Conservation (phyloP, 345 rosid genomes). For the Brassica incana region DNA sequence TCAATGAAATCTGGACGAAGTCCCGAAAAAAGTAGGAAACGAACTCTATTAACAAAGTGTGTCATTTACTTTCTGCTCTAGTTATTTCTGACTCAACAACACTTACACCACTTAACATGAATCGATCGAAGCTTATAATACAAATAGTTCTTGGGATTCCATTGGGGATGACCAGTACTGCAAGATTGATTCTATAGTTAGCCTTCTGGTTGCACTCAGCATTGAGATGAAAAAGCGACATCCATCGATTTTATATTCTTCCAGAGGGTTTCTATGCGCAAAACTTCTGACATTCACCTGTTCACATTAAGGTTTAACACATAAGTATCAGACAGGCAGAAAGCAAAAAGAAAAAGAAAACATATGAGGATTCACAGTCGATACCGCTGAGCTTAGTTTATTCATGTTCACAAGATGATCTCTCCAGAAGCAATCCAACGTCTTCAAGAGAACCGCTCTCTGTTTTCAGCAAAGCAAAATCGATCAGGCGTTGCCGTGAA, state of each 20-base stretch:
- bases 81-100: no score
- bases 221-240: slow-evolving; percentile 93
- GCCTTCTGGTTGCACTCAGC: slow-evolving; percentile 88
- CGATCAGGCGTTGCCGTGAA: not conserved
- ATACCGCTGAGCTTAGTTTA: slow-evolving; percentile 90
- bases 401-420: slow-evolving; percentile 96
- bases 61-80: no score
- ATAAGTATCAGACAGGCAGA: slow-evolving; percentile 26
- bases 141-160: slow-evolving; percentile 67
- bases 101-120: no score
- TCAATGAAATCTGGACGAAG: no score
- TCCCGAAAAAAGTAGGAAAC: no score
- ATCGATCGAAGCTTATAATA: slow-evolving; percentile 2
- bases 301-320: slow-evolving; percentile 17
- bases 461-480: slow-evolving; percentile 32
- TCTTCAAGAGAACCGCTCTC: slow-evolving; percentile 89
- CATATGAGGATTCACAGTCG: slow-evolving; percentile 3
- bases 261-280: slow-evolving; percentile 96
- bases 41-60: no score
- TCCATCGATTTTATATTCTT: slow-evolving; percentile 96
- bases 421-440: slow-evolving; percentile 87
- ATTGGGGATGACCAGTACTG: slow-evolving; percentile 81
- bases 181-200: slow-evolving; percentile 75
- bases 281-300: slow-evolving; percentile 94
- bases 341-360: not conserved